Percentiles rank a stretch among this genome's conserved stretches.
Conservation (phyloP, 176 grass and related monocot genomes). For the Musa acuminata region DNA sequence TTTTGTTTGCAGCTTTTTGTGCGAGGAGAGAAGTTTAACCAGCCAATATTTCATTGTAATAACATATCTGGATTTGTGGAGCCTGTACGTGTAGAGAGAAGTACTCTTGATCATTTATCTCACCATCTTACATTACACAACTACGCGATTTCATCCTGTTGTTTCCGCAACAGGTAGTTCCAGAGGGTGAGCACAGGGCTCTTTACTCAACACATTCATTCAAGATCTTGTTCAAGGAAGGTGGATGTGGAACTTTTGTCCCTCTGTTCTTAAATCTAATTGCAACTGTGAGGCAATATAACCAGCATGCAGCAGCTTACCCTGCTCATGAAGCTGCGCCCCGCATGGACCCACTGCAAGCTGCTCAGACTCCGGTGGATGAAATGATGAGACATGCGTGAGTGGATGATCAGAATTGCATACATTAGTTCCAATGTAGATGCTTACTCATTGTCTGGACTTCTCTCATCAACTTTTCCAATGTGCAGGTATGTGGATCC, state of each 20-base stretch:
- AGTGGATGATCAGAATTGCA: constrained; percentile 16
- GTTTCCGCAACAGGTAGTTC: constrained; percentile 50
- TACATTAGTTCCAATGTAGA: background rate
- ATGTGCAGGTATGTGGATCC: constrained; percentile 80
- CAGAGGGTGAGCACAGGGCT: constrained; percentile 61
- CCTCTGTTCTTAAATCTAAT: constrained; percentile 91
- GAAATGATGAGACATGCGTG: constrained; percentile 92
- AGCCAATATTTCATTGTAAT: constrained; percentile 92
- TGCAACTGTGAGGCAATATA: constrained; percentile 64
- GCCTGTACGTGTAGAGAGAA: constrained; percentile 62
- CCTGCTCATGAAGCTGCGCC: constrained; percentile 26
- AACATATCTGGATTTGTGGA: constrained; percentile 92
- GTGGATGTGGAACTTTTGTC: constrained; percentile 86
- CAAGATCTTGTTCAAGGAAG: constrained; percentile 99
- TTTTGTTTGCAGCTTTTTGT: constrained; percentile 54
- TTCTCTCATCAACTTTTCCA: background rate
- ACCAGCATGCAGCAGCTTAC: constrained; percentile 48
- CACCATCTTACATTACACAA: background rate
- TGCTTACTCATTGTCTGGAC: background rate
- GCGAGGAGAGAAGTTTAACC: constrained; percentile 85
- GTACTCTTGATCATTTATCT: background rate
- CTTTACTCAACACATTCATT: constrained; percentile 92
- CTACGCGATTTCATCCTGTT: background rate
- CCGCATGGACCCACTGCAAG: constrained; percentile 70
- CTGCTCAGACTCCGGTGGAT: constrained; percentile 80